A percentile compares a stretch with the other conserved stretches of the same genome.
These are phyloP conservation scores for Wickerhamiella spandovensis DNA, from an alignment of 805 yeast genomes.

Conservation along the genomic window DNA sequence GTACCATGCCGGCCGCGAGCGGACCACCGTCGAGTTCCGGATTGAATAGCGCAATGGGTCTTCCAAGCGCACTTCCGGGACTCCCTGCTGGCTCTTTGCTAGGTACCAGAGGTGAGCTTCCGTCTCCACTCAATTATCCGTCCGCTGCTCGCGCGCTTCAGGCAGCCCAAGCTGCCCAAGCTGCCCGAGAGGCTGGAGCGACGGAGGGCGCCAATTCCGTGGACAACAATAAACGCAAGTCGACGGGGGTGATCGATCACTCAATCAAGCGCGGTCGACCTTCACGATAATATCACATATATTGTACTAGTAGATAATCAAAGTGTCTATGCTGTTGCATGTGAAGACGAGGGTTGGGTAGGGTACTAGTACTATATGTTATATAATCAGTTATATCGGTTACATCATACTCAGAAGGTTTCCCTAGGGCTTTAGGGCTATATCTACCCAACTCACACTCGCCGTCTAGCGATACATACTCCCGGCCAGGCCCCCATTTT, in stretches of 20 bases:
- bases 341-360: too few relatives aligned
- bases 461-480: background rate
- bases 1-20: background rate
- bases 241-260: background rate
- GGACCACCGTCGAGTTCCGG: background rate
- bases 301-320: background rate
- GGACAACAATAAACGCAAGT: background rate
- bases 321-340: too few relatives aligned
- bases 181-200: background rate
- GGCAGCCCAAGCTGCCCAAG: background rate
- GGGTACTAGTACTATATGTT: too few relatives aligned
- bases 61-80: constrained; percentile 1
- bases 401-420: too few relatives aligned
- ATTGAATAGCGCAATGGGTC: background rate
- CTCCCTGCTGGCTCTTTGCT: background rate
- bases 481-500: background rate
- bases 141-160: background rate
- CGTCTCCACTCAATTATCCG: background rate
- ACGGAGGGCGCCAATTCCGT: background rate
- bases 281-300: background rate
- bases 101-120: background rate
- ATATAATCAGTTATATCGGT: too few relatives aligned
- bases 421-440: constrained; percentile 2
- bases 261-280: background rate
- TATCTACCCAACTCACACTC: background rate